Conservation (phyloP, 345 rosid species). For the Populus pruinosa region DNA sequence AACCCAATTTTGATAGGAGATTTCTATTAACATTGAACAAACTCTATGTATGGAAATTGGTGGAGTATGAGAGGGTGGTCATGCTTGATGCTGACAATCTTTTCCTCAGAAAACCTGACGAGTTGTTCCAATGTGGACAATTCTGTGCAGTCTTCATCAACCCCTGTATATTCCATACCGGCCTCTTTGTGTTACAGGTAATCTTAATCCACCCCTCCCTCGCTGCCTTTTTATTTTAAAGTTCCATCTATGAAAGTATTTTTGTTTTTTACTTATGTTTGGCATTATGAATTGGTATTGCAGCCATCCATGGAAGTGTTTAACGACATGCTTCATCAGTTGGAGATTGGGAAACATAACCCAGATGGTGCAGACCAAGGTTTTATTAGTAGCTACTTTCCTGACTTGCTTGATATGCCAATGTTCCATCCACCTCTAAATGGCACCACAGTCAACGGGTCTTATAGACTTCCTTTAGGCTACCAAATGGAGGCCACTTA, state of each 20-base stretch:
- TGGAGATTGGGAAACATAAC: slow-evolving; percentile 55
- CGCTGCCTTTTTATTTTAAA: not conserved
- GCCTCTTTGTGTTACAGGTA: slow-evolving; percentile 86
- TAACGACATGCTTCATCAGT: slow-evolving; percentile 71
- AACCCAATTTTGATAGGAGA: slow-evolving; percentile 54
- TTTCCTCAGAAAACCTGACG: slow-evolving; percentile 76
- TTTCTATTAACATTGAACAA: slow-evolving; percentile 87
- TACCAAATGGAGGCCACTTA: slow-evolving; percentile 99
- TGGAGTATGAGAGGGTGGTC: slow-evolving; percentile 76
- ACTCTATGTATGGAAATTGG: slow-evolving; percentile 84
- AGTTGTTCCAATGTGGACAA: slow-evolving; percentile 88
- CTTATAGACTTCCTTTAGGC: slow-evolving; percentile 85
- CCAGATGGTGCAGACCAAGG: slow-evolving; percentile 99
- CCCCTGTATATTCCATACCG: slow-evolving; percentile 97
- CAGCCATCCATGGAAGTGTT: slow-evolving; percentile 77
- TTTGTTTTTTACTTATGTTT: not conserved
- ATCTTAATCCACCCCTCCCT: not conserved
- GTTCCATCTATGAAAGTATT: not conserved
- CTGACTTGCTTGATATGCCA: slow-evolving; percentile 74
- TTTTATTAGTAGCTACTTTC: slow-evolving; percentile 80
- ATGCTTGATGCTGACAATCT: slow-evolving; percentile 95
- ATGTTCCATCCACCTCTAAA: slow-evolving; percentile 66
- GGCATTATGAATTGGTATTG: slow-evolving; percentile 2
- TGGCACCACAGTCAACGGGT: slow-evolving; percentile 52
- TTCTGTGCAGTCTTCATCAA: slow-evolving; percentile 95